Evolutionary conservation across 2,329 filamentous ascomycete genomes (phyloP), one percentile per base, ranked within the genome.

Genomic region (Blastomyces silverae): DNA sequence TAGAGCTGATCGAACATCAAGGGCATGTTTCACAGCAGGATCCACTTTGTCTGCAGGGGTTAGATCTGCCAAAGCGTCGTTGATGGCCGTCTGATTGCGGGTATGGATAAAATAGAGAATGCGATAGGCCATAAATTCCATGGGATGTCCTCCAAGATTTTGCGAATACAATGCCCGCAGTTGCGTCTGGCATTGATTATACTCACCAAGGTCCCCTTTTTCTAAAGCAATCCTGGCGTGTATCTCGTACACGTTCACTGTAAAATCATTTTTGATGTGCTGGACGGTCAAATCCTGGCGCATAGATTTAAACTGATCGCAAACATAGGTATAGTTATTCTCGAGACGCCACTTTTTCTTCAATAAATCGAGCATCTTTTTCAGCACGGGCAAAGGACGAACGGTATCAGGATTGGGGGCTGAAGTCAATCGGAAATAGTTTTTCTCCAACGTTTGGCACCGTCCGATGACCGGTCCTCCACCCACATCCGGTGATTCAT

Each of bases 181-280:
- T 81, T 99, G 94, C 73, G 94, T 97, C 83, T 99, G 94, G 80
- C 94, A 99, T 85, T 99, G 94, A 83, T 99, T 99, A 94, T 99
- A 99, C 94, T 99, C 94, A 99, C 94, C 93, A 82, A 97, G 86
- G 83, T 99, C 94, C 80, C 90, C 92, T 85, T 95, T 97, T 80
- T 99, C 93, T 79, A 99, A 83, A 70, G 94, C 94, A 79, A 99
- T 97, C 67, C 94, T 89, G 69, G 93, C 94, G 80, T 99, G 94
- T 67, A 93, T 95, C 80, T 99, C 94, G 79, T 99, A 99, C 59
- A 97, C 94, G 68, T 85, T 89, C 69, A 97, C 92, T 34, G 94
- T 97, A 76, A 99, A 97, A 63, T 95, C 90, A 78, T 92, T 96
- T 80, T 91, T 92, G 80, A 99, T 92, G 74, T 91, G 93, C 79